Percentiles rank a stretch among this genome's conserved stretches.
These are phyloP conservation scores for Quercus suber DNA, from an alignment of 306 rosid genomes.

Conservation along the genomic window DNA sequence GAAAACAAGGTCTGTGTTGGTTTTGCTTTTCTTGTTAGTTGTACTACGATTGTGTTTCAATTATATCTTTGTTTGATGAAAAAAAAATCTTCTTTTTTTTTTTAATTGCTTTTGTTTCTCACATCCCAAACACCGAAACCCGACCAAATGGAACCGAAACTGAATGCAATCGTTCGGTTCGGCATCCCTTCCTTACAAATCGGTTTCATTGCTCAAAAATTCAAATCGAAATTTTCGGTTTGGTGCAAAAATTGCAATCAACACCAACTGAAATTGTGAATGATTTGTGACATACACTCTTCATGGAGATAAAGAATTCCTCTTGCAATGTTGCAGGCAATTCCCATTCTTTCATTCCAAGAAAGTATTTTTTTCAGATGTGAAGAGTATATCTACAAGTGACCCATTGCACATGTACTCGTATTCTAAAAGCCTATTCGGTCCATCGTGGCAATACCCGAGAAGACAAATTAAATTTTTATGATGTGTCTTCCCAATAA, in stretches of 20 bases:
- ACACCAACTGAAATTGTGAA: background rate
- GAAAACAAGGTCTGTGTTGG: too few relatives aligned
- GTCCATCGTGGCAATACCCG: background rate
- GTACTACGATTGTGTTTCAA: too few relatives aligned
- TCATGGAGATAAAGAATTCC: background rate
- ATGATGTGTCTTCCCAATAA: background rate
- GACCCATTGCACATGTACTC: background rate
- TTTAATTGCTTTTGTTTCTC: too few relatives aligned
- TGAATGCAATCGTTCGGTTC: accelerated
- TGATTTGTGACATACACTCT: background rate
- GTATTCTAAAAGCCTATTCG: background rate
- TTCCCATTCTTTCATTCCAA: background rate
- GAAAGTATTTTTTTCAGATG: background rate
- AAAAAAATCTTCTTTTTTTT: too few relatives aligned
- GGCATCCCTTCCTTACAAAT: too few relatives aligned
- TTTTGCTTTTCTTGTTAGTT: too few relatives aligned
- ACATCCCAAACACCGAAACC: too few relatives aligned
- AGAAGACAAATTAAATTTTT: background rate
- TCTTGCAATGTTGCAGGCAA: background rate
- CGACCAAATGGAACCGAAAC: too few relatives aligned
- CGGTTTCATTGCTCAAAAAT: too few relatives aligned
- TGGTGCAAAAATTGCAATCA: too few relatives aligned
- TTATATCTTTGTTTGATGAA: too few relatives aligned
- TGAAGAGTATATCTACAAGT: background rate
- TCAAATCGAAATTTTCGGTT: too few relatives aligned